Conservation (phyloP, 139 green algal species). For the Tetradesmus lagerheimii region DNA sequence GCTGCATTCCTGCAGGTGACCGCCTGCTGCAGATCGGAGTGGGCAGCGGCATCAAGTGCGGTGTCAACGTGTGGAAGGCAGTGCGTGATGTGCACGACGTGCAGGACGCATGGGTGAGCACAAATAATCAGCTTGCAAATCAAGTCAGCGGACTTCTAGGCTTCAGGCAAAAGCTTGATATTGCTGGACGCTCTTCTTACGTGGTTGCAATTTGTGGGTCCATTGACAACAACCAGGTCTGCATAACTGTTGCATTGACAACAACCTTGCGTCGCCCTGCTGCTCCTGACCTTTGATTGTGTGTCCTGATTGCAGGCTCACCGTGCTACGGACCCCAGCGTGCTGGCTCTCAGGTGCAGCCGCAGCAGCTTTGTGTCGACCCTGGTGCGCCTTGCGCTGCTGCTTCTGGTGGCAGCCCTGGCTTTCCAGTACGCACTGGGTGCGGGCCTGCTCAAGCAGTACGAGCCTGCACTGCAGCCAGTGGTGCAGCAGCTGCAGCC, state of each 20-base stretch:
- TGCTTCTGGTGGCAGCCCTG: constrained; percentile 7
- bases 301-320: constrained; percentile 21
- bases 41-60: constrained; percentile 69
- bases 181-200: too few relatives aligned
- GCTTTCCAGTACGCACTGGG: background rate
- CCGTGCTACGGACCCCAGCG: constrained; percentile 32
- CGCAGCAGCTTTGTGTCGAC: background rate
- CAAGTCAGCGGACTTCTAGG: background rate
- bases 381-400: background rate
- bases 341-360: constrained; percentile 5
- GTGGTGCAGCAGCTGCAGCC: constrained; percentile 15
- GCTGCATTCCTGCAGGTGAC: background rate
- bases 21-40: constrained; percentile 63
- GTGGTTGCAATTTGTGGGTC: too few relatives aligned
- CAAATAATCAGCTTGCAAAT: background rate
- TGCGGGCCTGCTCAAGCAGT: constrained; percentile 11
- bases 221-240: too few relatives aligned
- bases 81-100: constrained; percentile 53
- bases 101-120: constrained; percentile 38
- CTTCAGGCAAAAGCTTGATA: too few relatives aligned
- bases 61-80: constrained; percentile 63
- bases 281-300: background rate
- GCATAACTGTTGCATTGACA: too few relatives aligned
- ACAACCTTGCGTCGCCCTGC: too few relatives aligned
- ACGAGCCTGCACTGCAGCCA: background rate